Evolutionary conservation across 305 asterid genomes (phyloP).

Genomic region (Striga hermonthica): DNA sequence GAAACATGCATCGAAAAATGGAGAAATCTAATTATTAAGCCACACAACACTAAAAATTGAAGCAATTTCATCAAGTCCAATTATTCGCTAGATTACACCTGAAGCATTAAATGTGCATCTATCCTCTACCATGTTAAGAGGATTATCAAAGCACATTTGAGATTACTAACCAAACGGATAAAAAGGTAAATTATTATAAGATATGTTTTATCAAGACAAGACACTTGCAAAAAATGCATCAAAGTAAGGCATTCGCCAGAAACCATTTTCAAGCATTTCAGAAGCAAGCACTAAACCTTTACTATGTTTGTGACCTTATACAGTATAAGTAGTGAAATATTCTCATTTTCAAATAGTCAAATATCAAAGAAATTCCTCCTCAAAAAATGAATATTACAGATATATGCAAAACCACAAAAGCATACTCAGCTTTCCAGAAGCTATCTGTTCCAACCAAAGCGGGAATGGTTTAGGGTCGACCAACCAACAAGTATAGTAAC

Average conservation of each 20-base stretch:
- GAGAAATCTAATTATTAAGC: slow-evolving; percentile 10
- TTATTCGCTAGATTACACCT: slow-evolving; percentile 6
- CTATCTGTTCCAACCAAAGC: too few relatives aligned
- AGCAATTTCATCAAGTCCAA: slow-evolving; percentile 3
- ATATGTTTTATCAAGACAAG: not conserved
- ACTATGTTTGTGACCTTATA: not conserved
- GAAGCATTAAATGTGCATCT: slow-evolving; percentile 10
- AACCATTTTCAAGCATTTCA: slow-evolving; percentile 6
- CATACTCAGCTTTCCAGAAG: too few relatives aligned
- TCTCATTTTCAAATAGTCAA: not conserved
- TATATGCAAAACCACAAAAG: too few relatives aligned
- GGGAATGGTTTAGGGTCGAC: too few relatives aligned
- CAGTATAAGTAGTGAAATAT: not conserved
- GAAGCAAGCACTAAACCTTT: not conserved
- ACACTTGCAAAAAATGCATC: not conserved
- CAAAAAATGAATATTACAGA: too few relatives aligned
- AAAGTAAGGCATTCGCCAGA: not conserved
- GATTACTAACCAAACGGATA: not conserved
- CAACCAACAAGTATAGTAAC: too few relatives aligned
- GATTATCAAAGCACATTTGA: slow-evolving; percentile 4
- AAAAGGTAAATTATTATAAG: slow-evolving; percentile 18
- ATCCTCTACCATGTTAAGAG: not conserved
- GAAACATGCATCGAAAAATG: slow-evolving; percentile 25
- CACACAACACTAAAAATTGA: too few relatives aligned
- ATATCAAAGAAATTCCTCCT: not conserved